phyloP scores from a whole-genome alignment of 441 rosid genomes.

The Manihot esculenta region DNA sequence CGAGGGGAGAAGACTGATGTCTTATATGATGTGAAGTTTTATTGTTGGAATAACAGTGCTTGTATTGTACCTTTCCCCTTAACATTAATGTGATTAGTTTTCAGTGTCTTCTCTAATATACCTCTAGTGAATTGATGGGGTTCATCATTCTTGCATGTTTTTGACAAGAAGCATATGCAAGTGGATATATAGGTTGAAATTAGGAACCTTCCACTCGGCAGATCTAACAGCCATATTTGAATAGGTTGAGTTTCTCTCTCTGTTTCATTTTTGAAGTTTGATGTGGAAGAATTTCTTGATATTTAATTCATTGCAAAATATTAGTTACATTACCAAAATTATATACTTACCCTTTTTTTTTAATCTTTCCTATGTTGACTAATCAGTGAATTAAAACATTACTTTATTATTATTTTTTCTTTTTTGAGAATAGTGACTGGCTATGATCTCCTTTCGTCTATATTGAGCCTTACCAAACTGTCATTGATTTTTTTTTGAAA shows the following conservation, averaged over 20 bases:
- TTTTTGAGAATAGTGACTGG: neutral
- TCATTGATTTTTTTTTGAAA: neutral
- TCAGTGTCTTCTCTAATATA: neutral
- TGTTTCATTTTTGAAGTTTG: neutral
- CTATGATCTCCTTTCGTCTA: neutral
- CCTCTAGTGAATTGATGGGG: neutral
- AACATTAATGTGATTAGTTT: neutral
- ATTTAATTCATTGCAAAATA: neutral
- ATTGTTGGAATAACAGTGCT: neutral
- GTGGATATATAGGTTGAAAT: neutral
- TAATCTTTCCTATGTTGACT: neutral
- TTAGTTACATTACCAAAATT: neutral
- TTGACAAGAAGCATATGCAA: neutral
- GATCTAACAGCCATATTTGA: neutral
- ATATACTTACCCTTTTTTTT: neutral
- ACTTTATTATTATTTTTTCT: neutral
- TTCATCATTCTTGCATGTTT: neutral
- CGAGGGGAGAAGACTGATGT: neutral
- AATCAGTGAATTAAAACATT: neutral
- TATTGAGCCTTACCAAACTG: neutral
- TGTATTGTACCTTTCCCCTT: neutral
- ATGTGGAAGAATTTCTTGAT: neutral
- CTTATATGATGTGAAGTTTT: neutral
- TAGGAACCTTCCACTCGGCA: neutral
- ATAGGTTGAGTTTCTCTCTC: neutral